A percentile compares a stretch with the other conserved stretches of the same genome.
Evolutionary conservation across 2,329 filamentous ascomycete genomes (phyloP).

Genomic region (Fusarium sp.): DNA sequence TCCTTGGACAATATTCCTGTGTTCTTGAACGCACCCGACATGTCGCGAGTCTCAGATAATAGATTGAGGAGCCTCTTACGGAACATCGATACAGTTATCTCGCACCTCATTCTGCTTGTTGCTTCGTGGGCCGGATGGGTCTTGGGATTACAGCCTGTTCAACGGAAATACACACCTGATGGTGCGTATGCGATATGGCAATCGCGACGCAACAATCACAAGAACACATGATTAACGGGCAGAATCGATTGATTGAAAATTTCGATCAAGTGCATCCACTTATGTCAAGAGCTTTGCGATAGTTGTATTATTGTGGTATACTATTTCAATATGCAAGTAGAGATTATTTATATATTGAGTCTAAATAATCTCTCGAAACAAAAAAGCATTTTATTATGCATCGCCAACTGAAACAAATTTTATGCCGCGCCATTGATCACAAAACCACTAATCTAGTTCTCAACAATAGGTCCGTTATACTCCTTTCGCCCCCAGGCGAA

Average conservation of each 20-base stretch:
- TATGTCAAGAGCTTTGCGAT: not conserved
- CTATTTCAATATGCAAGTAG: not conserved
- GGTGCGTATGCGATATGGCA: not conserved
- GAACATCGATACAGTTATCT: not conserved
- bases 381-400: not conserved
- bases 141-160: not conserved
- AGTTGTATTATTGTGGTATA: not conserved
- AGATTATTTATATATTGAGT: not conserved
- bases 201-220: fast-evolving
- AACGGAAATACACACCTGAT: conserved; percentile 1
- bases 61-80: not conserved
- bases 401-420: not conserved
- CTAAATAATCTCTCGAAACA: not conserved
- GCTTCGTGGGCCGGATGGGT: conserved; percentile 7
- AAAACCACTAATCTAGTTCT: conserved; percentile 12
- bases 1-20: conserved; percentile 46
- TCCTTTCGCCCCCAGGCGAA: conserved; percentile 51
- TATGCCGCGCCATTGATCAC: not conserved
- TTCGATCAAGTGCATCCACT: not conserved
- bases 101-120: not conserved
- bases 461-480: conserved; percentile 57
- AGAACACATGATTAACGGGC: not conserved
- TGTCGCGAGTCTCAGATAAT: fast-evolving
- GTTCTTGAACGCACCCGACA: conserved; percentile 23
- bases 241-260: fast-evolving